A percentile compares a stretch with the other conserved stretches of the same genome.
These are phyloP conservation scores for Phytopythium sindhum DNA, from an alignment of 352 stramenopile species.

Conservation along the genomic window DNA sequence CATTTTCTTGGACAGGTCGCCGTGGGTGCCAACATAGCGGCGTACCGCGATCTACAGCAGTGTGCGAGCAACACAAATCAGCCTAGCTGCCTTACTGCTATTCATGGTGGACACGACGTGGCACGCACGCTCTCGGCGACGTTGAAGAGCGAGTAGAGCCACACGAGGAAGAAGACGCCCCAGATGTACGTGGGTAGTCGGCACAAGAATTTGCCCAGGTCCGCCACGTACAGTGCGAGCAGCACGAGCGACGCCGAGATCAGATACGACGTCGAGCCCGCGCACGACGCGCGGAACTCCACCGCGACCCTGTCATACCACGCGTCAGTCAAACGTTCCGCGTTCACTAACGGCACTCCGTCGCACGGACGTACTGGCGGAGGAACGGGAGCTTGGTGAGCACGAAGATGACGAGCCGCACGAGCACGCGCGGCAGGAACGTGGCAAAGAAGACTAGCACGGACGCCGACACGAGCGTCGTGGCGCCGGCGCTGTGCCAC, in stretches of 20 bases:
- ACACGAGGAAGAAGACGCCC: slow-evolving; percentile 87
- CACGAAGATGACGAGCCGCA: slow-evolving; percentile 83
- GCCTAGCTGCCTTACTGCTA: too few species aligned
- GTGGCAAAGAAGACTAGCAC: slow-evolving; percentile 86
- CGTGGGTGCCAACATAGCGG: slow-evolving; percentile 74
- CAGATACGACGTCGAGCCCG: slow-evolving; percentile 75
- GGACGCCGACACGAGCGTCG: slow-evolving; percentile 49
- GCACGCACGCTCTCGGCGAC: slow-evolving; percentile 77
- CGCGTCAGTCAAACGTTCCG: slow-evolving; percentile 5
- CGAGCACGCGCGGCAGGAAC: slow-evolving; percentile 81
- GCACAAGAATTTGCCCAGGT: slow-evolving; percentile 67
- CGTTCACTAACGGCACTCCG: too few species aligned
- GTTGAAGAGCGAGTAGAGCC: slow-evolving; percentile 88
- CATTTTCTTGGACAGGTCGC: slow-evolving; percentile 84
- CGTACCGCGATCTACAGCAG: slow-evolving; percentile 60
- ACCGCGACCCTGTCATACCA: slow-evolving; percentile 50
- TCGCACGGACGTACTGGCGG: slow-evolving; percentile 46
- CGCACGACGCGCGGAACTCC: slow-evolving; percentile 79
- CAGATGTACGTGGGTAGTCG: slow-evolving; percentile 81
- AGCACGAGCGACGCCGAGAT: slow-evolving; percentile 79
- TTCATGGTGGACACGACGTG: background rate
- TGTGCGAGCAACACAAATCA: too few species aligned
- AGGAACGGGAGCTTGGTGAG: slow-evolving; percentile 85
- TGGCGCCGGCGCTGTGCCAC: slow-evolving; percentile 42
- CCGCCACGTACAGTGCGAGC: slow-evolving; percentile 49